Evolutionary conservation across 192 early-diverging fungal species (phyloP).

Genomic region (Podila epigama): DNA sequence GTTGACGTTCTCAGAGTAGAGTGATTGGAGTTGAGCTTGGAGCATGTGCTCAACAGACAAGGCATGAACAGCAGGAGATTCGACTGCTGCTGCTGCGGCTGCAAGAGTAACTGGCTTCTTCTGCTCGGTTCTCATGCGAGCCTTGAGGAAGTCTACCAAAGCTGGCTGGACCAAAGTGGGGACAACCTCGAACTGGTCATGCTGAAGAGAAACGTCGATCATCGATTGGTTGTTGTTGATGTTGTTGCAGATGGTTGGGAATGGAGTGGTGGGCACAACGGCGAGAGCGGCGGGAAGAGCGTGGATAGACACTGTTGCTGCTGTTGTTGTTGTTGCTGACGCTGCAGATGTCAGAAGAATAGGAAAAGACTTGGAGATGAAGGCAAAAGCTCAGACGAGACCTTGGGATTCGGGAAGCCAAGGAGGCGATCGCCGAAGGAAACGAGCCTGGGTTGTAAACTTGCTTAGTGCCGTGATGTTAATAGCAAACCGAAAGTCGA

Average conservation of each 20-base stretch:
- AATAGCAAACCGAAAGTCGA: constrained; percentile 39
- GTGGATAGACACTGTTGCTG: too few relatives aligned
- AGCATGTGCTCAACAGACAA: constrained; percentile 23
- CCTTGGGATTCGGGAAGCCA: constrained; percentile 45
- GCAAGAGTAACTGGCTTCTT: background rate
- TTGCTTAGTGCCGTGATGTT: constrained; percentile 50
- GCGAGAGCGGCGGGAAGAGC: background rate
- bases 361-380: background rate
- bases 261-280: background rate
- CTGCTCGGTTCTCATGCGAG: constrained; percentile 14
- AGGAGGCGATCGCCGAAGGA: constrained; percentile 50
- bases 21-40: constrained; percentile 13
- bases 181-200: constrained; percentile 30
- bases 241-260: too few relatives aligned
- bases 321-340: too few relatives aligned
- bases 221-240: constrained; percentile 4
- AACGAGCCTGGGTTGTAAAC: constrained; percentile 10
- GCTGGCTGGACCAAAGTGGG: constrained; percentile 28
- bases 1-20: constrained; percentile 11
- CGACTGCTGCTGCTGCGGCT: too few relatives aligned
- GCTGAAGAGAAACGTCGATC: constrained; percentile 44
- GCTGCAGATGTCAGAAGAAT: too few relatives aligned
- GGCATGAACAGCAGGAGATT: constrained; percentile 11
- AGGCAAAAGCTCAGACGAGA: constrained; percentile 24
- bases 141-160: constrained; percentile 27